Conservation (phyloP, 1,284 basidiomycete species). For the Cryptococcus sp. region DNA sequence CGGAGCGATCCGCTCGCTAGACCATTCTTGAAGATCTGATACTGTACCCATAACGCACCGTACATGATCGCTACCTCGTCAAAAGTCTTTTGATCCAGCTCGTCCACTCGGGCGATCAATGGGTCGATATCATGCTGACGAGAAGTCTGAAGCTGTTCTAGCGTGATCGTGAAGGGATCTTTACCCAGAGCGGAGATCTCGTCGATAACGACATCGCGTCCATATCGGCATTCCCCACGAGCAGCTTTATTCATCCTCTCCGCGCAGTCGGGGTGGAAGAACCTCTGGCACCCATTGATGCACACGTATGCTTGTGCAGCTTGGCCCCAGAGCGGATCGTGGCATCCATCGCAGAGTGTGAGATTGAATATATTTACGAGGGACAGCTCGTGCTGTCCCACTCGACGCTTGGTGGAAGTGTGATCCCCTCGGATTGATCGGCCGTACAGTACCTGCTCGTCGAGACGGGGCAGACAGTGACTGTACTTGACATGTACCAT, state of each 20-base stretch:
- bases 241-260: slow-evolving; percentile 26
- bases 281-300: slow-evolving; percentile 60
- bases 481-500: slow-evolving; percentile 33
- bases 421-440: slow-evolving; percentile 6
- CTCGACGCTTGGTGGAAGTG: slow-evolving; percentile 16
- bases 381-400: slow-evolving; percentile 38
- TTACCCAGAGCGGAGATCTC: slow-evolving; percentile 19
- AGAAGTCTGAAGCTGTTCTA: slow-evolving; percentile 57
- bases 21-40: slow-evolving; percentile 67
- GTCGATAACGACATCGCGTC: slow-evolving; percentile 44
- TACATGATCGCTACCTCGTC: slow-evolving; percentile 69
- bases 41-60: slow-evolving; percentile 65
- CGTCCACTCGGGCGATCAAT: slow-evolving; percentile 55
- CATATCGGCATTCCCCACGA: slow-evolving; percentile 54
- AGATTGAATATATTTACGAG: slow-evolving; percentile 70
- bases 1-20: slow-evolving; percentile 64
- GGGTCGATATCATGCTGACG: slow-evolving; percentile 61
- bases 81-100: slow-evolving; percentile 58
- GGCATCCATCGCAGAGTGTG: slow-evolving; percentile 67
- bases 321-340: slow-evolving; percentile 70
- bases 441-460: slow-evolving; percentile 30
- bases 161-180: slow-evolving; percentile 60
- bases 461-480: slow-evolving; percentile 24
- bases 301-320: slow-evolving; percentile 67
- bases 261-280: slow-evolving; percentile 63